These are phyloP conservation scores for Citrus medica DNA, from an alignment of 345 rosid species.

Conservation along the genomic window DNA sequence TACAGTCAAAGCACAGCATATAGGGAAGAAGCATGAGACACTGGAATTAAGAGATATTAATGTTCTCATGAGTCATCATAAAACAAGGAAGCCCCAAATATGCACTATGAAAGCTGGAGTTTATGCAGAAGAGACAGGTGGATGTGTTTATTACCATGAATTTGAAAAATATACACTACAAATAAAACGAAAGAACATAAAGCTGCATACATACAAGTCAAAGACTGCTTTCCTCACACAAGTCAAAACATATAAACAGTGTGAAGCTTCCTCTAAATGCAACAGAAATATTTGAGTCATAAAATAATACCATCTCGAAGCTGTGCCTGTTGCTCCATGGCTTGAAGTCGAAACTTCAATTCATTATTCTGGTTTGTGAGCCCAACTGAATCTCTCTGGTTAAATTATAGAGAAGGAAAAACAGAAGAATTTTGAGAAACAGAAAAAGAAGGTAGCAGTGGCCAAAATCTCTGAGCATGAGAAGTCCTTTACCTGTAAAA, in stretches of 20 bases:
- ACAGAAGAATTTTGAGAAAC: conserved; percentile 4
- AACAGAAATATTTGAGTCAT: not conserved
- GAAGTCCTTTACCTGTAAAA: conserved; percentile 57
- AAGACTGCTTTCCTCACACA: not conserved
- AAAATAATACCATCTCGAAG: conserved; percentile 74
- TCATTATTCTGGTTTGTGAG: conserved; percentile 92
- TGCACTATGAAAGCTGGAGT: not conserved
- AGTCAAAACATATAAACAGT: not conserved
- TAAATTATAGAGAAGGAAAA: conserved; percentile 5
- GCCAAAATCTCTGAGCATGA: not conserved
- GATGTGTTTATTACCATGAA: conserved; percentile 1
- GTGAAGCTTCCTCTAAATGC: not conserved
- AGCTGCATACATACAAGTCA: not conserved
- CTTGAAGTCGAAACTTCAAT: conserved; percentile 91
- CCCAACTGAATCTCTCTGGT: conserved; percentile 89
- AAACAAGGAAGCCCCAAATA: not conserved
- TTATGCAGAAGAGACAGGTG: not conserved
- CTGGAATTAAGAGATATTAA: not conserved
- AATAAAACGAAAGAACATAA: not conserved
- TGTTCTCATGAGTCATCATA: not conserved
- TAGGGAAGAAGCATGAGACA: not conserved
- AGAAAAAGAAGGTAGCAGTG: not conserved
- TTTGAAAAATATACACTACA: not conserved
- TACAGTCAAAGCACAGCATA: not conserved
- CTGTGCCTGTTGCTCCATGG: conserved; percentile 97